Conservation (phyloP, 2,329 filamentous ascomycete genomes). For the Hirsutella rhossiliensis region DNA sequence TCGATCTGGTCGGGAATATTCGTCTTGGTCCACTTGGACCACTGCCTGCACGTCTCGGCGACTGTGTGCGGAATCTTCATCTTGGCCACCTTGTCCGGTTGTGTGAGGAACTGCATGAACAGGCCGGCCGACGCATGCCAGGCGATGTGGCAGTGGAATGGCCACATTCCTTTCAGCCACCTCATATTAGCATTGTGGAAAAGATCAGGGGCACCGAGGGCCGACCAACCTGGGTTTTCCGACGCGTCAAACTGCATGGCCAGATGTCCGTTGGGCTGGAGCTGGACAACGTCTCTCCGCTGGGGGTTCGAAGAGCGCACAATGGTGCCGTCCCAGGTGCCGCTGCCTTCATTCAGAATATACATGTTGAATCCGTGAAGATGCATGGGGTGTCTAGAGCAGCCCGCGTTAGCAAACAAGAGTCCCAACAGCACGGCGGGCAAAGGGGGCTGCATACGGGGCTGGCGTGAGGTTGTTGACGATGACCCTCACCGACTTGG, state of each 20-base stretch:
- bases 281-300: conserved; percentile 37
- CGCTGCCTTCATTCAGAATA: conserved; percentile 41
- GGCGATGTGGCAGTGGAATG: conserved; percentile 42
- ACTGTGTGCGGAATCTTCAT: conserved; percentile 32
- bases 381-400: conserved; percentile 51
- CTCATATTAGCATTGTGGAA: neutral
- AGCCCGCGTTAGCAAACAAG: neutral
- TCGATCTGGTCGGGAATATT: conserved; percentile 40
- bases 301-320: conserved; percentile 33
- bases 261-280: conserved; percentile 31
- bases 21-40: conserved; percentile 34
- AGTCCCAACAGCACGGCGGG: no score
- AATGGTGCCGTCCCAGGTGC: conserved; percentile 31
- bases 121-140: conserved; percentile 46
- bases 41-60: conserved; percentile 38
- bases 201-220: neutral
- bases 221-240: conserved; percentile 27
- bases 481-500: conserved; percentile 45
- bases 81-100: conserved; percentile 24
- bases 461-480: conserved; percentile 39
- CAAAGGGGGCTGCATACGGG: conserved; percentile 23
- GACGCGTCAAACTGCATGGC: conserved; percentile 38
- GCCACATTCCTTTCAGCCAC: conserved; percentile 29
- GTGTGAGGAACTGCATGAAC: conserved; percentile 36
- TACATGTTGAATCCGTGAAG: conserved; percentile 63